Percentiles rank a stretch among this genome's conserved stretches.
phyloP scores from a whole-genome alignment of 257 asterid genomes.

The Solanum sitiens region DNA sequence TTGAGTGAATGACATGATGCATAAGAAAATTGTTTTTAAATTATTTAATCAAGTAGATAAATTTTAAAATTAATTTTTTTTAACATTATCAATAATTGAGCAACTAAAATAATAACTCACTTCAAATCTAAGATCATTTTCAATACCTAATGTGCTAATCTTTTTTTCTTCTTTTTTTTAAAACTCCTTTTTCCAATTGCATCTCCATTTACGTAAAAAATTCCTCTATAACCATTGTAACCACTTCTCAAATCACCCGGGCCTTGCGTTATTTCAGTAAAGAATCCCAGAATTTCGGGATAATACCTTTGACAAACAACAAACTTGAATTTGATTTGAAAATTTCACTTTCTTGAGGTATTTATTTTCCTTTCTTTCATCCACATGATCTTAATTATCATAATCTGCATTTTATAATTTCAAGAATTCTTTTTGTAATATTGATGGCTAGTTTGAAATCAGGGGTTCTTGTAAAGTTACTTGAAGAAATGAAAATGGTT shows the following conservation, averaged over 20 bases:
- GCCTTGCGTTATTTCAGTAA: background rate
- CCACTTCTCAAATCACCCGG: background rate
- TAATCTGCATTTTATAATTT: background rate
- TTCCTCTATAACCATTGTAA: background rate
- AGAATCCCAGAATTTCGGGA: background rate
- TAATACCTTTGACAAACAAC: background rate
- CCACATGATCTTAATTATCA: background rate
- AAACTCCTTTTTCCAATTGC: background rate
- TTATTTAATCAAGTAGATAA: no score
- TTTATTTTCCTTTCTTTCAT: background rate
- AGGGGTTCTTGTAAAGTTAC: conserved; percentile 51
- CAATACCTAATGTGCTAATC: no score
- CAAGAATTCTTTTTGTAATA: background rate
- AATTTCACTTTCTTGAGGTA: background rate
- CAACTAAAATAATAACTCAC: no score
- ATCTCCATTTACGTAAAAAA: background rate
- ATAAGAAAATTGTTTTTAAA: no score
- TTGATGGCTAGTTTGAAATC: conserved; percentile 41
- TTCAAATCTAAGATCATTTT: no score
- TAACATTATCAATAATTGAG: no score
- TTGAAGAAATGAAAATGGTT: conserved; percentile 33
- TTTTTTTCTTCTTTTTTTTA: no score
- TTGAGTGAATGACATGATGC: no score
- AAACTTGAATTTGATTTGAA: background rate
- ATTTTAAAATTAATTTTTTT: no score